Percentiles rank a stretch among this genome's conserved stretches.
phyloP scores from a whole-genome alignment of 495 filamentous ascomycete species.

The Immersiella caudata region DNA sequence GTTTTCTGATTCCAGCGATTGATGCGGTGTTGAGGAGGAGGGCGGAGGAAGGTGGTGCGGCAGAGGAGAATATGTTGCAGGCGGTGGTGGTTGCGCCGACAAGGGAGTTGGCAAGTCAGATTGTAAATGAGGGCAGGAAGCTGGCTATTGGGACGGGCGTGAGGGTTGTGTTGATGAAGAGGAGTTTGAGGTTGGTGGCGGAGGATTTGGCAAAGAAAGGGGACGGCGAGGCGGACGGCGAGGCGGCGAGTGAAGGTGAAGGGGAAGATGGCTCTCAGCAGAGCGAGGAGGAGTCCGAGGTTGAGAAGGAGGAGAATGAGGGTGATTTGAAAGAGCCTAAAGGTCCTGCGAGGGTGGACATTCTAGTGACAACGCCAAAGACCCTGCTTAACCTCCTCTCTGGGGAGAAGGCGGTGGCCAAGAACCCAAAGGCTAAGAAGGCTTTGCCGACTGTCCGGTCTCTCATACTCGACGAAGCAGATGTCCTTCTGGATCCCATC shows the following conservation, averaged over 20 bases:
- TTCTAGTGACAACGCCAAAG: constrained; percentile 87
- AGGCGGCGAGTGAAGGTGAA: constrained; percentile 43
- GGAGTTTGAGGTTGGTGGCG: constrained; percentile 71
- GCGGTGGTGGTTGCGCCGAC: constrained; percentile 87
- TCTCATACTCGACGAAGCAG: constrained; percentile 89
- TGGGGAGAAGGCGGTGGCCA: constrained; percentile 30
- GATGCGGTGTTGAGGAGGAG: constrained; percentile 65
- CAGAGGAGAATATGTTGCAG: constrained; percentile 56
- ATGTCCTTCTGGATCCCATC: constrained; percentile 87
- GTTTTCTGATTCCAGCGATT: constrained; percentile 85
- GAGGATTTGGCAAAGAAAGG: constrained; percentile 43
- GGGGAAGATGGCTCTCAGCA: constrained; percentile 34
- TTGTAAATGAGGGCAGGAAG: constrained; percentile 89
- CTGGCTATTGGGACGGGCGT: constrained; percentile 76
- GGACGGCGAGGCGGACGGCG: constrained; percentile 43
- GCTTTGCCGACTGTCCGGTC: constrained; percentile 65
- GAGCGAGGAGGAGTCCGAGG: constrained; percentile 32
- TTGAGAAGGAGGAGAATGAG: constrained; percentile 35
- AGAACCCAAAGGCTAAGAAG: constrained; percentile 44
- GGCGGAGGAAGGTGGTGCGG: constrained; percentile 42
- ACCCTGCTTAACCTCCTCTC: constrained; percentile 74
- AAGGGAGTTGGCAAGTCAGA: constrained; percentile 87
- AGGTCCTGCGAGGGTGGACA: constrained; percentile 68
- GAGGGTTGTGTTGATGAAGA: constrained; percentile 79
- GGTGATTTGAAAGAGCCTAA: constrained; percentile 28